Evolutionary conservation across 805 yeast species (phyloP), one percentile per base, ranked within the genome.

Genomic region (Candida silvicultrix): DNA sequence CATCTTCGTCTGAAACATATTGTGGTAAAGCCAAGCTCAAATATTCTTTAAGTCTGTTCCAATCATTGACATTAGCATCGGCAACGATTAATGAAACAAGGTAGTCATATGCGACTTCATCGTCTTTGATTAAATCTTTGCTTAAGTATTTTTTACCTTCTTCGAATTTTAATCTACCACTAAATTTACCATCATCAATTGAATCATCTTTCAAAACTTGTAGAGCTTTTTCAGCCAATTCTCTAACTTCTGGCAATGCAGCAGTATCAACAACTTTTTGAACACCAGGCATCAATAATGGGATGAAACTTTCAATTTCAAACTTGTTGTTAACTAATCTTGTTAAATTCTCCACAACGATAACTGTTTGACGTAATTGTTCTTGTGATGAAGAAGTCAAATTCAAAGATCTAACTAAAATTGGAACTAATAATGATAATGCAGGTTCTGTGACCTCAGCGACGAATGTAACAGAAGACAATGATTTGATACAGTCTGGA

Each of bases 381-480:
- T 92, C 98, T 70, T 94, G 97, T 18, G 97, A 85, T 4, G 95
- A 84, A 1, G 96, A 83, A 2, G 75, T 67, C 71, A 85, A 80
- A 59, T 84, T 85, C 60, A 92, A 74, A 2, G 98, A 92, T 64
- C 90, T 88, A 63, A 81, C 89, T 59, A 92, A 77, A 54, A 90
- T 90, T 41, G 99, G 99, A 40, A 88, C 97, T 60, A 92, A 74
- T 47, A 92, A 69, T 9, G 98, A 79, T 56, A 92, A 74, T 4
- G 95, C 95, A 5, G 98, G 95, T 70, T 90, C 98, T 15, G 97
- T 94, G 52, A 92, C 99, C 71, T 94, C 99, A 41, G 99, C 96
- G 42, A 92, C 98, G 65, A 92, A 92, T 0, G 99, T 94, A 45
- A 92, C 97, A 37, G 95, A 85, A 2, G 96, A 85, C 52, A 92